A percentile compares a stretch with the other conserved stretches of the same genome.
These are phyloP conservation scores for Fraxinus angustifolia DNA, from an alignment of 305 asterid genomes.

Conservation along the genomic window DNA sequence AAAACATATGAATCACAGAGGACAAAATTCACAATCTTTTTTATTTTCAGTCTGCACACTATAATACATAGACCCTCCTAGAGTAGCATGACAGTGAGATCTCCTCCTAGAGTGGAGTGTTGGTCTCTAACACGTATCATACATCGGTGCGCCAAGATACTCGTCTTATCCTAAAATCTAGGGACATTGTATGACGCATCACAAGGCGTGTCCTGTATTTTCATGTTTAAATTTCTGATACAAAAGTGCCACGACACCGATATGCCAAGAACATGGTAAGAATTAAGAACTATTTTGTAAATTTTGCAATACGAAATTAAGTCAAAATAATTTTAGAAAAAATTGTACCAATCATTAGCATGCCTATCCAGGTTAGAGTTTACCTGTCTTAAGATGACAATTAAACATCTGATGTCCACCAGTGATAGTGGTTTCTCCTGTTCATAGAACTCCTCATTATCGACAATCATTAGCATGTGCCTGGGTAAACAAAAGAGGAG, in stretches of 20 bases:
- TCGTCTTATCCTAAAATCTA: background rate
- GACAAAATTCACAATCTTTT: background rate
- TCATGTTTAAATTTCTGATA: background rate
- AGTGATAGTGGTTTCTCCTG: conserved; percentile 83
- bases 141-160: background rate
- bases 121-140: background rate
- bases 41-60: background rate
- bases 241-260: background rate
- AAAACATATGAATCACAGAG: conserved; percentile 3
- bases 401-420: conserved; percentile 71
- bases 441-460: conserved; percentile 96
- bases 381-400: conserved; percentile 93
- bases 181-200: background rate
- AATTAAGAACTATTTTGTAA: background rate
- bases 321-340: background rate
- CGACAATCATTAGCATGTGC: conserved; percentile 92
- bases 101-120: background rate
- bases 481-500: conserved; percentile 42
- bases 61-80: background rate
- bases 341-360: background rate
- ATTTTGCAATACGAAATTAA: background rate
- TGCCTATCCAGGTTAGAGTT: conserved; percentile 6
- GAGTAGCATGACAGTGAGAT: background rate
- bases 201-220: background rate
- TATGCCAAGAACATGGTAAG: background rate